These are phyloP conservation scores for Mycosphaerelloides madeirae DNA, from an alignment of 2,329 filamentous ascomycete genomes.

Conservation along the genomic window DNA sequence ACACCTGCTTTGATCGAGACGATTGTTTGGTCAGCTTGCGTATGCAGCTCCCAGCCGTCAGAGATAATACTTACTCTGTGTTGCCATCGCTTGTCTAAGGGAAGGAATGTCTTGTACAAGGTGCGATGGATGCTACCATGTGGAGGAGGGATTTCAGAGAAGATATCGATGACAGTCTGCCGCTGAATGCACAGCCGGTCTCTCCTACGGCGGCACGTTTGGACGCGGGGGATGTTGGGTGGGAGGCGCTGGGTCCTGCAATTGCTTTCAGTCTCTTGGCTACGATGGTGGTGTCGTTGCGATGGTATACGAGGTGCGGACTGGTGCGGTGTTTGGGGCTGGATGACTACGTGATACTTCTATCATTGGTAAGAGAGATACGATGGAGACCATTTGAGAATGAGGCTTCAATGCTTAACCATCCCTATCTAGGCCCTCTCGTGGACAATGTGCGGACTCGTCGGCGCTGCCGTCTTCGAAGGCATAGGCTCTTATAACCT, in stretches of 20 bases:
- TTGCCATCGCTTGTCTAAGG: too few species aligned
- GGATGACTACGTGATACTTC: conserved; percentile 35
- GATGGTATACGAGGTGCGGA: conserved; percentile 33
- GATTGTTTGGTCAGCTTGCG: not conserved
- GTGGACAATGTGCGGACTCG: conserved; percentile 28
- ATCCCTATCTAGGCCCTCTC: conserved; percentile 21
- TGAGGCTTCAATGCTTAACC: not conserved
- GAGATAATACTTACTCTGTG: too few species aligned
- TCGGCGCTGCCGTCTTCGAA: conserved; percentile 21
- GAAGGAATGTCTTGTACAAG: too few species aligned
- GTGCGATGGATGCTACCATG: not conserved
- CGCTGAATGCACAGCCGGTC: conserved; percentile 3
- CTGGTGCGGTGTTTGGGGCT: conserved; percentile 31
- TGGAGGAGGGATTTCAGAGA: conserved; percentile 7
- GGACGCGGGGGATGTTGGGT: conserved; percentile 25
- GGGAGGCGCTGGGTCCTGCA: conserved; percentile 29
- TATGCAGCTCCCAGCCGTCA: too few species aligned
- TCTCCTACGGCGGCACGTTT: conserved; percentile 16
- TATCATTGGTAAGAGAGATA: conserved; percentile 31
- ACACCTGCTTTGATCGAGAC: not conserved
- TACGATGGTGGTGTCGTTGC: conserved; percentile 28
- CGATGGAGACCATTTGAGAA: conserved; percentile 2
- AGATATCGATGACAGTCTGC: conserved; percentile 1
- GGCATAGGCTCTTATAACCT: conserved; percentile 22
- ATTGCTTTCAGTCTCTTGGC: conserved; percentile 30